Conservation (phyloP, 139 green algal species). For the Ettlia oleoabundans region DNA sequence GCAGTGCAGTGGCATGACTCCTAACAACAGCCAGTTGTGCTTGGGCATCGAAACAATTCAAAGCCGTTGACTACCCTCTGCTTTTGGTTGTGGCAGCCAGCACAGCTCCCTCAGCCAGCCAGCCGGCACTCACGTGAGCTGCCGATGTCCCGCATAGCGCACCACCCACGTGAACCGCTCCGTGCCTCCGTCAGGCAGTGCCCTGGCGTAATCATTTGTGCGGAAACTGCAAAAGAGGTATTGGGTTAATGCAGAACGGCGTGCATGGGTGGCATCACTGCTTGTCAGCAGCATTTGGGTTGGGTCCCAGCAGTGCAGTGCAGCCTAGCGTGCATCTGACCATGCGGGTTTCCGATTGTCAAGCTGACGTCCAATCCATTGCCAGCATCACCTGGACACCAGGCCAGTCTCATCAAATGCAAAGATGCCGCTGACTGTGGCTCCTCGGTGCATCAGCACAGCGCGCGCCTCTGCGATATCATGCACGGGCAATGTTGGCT, state of each 20-base stretch:
- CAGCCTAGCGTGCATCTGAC: too few species aligned
- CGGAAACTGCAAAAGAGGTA: neutral
- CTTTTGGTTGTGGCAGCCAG: too few species aligned
- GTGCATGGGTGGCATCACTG: too few species aligned
- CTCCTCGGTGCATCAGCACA: neutral
- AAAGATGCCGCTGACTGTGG: neutral
- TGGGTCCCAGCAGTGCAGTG: too few species aligned
- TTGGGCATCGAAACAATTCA: too few species aligned
- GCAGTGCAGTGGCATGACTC: too few species aligned
- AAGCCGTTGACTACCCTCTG: too few species aligned
- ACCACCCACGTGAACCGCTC: neutral
- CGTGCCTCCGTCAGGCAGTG: neutral
- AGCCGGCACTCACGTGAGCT: neutral
- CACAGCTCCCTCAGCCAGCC: neutral
- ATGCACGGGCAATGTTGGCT: neutral
- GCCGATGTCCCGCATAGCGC: neutral
- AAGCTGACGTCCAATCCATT: neutral
- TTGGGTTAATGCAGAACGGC: too few species aligned
- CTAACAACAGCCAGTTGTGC: too few species aligned
- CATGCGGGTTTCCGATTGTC: too few species aligned
- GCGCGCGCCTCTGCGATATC: neutral
- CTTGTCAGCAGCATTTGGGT: too few species aligned
- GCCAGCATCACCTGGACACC: neutral
- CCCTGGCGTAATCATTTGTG: neutral
- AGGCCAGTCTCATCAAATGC: neutral